Base-by-base conservation (phyloP, 2,329 filamentous ascomycete genomes). In the Ambrosiella cleistominuta region DNA sequence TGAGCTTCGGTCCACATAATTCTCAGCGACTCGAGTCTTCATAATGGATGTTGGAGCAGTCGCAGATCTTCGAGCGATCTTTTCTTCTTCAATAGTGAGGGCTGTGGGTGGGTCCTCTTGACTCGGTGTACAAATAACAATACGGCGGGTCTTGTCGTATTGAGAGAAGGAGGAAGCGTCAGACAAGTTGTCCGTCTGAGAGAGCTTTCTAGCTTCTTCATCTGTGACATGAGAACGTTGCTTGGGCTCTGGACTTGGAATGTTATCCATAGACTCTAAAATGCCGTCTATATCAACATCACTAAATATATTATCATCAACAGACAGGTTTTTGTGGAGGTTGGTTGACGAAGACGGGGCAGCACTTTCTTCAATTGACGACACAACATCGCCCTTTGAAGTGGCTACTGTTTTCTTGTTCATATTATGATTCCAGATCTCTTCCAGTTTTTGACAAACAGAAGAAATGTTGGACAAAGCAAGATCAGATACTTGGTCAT, bases 21-120 rank as follows among this genome's bases (percentile, higher is more conserved):
- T 27, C 13, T 51, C 27, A n/a, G 9, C 17, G 6, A 51, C 53
- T 39, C 51, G 50, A 7, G 57, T 61, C 49, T 70, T 71, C 37
- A 72, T 54, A 35, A 72, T 72, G 1, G 70, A 68, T 1, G 66
- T 67, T 5, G 68, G 66, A 12, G 62, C 61, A 3, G 47, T 60
- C 2, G 63, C 63, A 54, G 66, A 67, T 39, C 70, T 65, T 36
- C 70, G 66, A 19, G 66, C 66, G 11, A 63, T 62, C 60, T 71
- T 68, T 60, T 72, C 70, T 52, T 72, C 67, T 51, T 66, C 61
- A 38, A 71, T 58, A 0, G 70, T 70, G n/a, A 64, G 66, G 5
- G 67, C 65, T 5, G 61, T 62, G 8, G 59, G 59, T 3, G 56
- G 52, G 1, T 58, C 17, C 37, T 38, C 42, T 35, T 55, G 45